Evolutionary conservation across 495 filamentous ascomycete genomes (phyloP), one percentile per base, ranked within the genome.

Genomic region (Polyplosphaeria fusca): DNA sequence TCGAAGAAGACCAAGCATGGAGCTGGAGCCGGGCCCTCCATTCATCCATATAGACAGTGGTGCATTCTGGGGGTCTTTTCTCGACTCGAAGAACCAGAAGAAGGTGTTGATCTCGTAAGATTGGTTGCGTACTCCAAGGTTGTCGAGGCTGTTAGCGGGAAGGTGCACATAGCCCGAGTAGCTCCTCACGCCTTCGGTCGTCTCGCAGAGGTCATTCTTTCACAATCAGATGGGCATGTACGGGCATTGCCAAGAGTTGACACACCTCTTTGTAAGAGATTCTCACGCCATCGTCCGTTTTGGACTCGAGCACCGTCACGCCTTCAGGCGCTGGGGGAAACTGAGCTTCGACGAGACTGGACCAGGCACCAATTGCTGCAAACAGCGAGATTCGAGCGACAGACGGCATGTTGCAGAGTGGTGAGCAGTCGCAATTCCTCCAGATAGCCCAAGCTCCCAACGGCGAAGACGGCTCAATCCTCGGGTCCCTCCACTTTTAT

Each of bases 81-180:
- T 74, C 0, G 82, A 81, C 58, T 82, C 85, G 55, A 89, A 79
- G 63, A 86, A 89, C 86, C 85, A 88, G 70, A 88, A 88, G 63
- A 86, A 88, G n/a, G 79, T 86, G 66, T 88, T 87, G 49, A 85
- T 84, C 19, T 82, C 76, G 63, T 84, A 87, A 18, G 79, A 67
- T 55, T 82, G 76, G 55, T 74, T 68, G n/a, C 46, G n/a, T 7
- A 77, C 67, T 9, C 71, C 69, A 14, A 70, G 22, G 22, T 71
- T 66, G 4, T 53, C 70, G 12, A 83, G 67, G 18, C 71, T 73
- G 4, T 66, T 65, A 0, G 79, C 74, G 12, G 81, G 81, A 14
- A 84, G 67, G 47, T 77, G 44, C 16, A 78, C 68, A 56, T 76
- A 68, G 16, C 75, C 75, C 4, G 69, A 41, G 55, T 68, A 75